Conservation (phyloP, 2,329 filamentous ascomycete species). For the Alternaria incomplexa region DNA sequence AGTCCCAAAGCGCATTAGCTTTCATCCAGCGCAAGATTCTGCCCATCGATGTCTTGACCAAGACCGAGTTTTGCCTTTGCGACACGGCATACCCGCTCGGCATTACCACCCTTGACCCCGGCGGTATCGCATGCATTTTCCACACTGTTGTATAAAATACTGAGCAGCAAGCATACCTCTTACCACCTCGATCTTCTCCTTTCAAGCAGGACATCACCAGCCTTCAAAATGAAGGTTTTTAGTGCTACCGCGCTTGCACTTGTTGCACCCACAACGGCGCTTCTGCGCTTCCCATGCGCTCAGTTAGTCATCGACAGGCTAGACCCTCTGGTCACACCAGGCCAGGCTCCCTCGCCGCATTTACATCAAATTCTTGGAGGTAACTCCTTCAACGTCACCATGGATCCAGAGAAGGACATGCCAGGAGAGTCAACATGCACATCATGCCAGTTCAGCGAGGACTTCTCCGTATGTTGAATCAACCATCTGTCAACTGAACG, state of each 20-base stretch:
- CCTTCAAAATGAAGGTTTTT: conserved; percentile 25
- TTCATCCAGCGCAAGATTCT: background rate
- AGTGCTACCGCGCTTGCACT: conserved; percentile 15
- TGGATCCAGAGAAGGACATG: conserved; percentile 30
- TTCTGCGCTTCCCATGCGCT: conserved; percentile 33
- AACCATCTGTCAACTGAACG: background rate
- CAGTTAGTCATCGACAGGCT: conserved; percentile 32
- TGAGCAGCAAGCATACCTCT: background rate
- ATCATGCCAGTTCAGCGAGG: conserved; percentile 37
- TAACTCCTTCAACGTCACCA: conserved; percentile 34
- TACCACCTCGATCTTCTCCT: background rate
- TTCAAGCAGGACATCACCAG: background rate
- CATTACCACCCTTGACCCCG: background rate
- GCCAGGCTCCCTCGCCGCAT: conserved; percentile 30
- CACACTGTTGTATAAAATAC: conserved; percentile 3
- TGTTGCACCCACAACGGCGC: conserved; percentile 22
- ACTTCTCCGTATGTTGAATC: conserved; percentile 22
- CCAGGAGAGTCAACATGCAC: conserved; percentile 34
- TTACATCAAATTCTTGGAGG: conserved; percentile 34
- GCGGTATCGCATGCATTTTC: background rate
- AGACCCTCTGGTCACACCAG: conserved; percentile 34
- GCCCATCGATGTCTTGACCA: background rate
- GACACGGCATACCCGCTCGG: background rate
- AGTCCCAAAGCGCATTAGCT: background rate
- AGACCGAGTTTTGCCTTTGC: background rate